phyloP scores from a whole-genome alignment of 1,139 yeast genomes.

The Hyphopichia pseudoburtonii region DNA sequence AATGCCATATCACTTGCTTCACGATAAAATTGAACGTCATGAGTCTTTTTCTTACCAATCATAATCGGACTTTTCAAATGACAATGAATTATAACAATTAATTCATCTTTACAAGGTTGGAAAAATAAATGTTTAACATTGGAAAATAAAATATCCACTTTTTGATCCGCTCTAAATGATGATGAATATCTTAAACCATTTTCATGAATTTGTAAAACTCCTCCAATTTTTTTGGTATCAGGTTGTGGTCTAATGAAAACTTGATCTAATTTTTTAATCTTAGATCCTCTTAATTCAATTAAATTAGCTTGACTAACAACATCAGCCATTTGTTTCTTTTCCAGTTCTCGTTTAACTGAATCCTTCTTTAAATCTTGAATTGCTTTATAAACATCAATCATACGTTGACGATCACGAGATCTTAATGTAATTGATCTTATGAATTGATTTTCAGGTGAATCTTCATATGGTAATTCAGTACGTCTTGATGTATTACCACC shows the following conservation, averaged over 20 bases:
- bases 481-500: conserved; percentile 69
- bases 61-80: conserved; percentile 90
- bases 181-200: conserved; percentile 95
- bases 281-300: conserved; percentile 71
- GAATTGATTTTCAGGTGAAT: conserved; percentile 80
- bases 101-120: conserved; percentile 95
- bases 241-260: conserved; percentile 95
- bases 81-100: conserved; percentile 88
- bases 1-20: conserved; percentile 96
- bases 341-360: conserved; percentile 86
- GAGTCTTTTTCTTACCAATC: conserved; percentile 94
- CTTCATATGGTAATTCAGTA: conserved; percentile 88
- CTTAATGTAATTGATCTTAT: conserved; percentile 85
- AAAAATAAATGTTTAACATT: conserved; percentile 91
- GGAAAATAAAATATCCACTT: conserved; percentile 82
- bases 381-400: conserved; percentile 86
- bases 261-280: conserved; percentile 84
- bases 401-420: conserved; percentile 87
- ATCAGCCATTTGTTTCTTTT: conserved; percentile 89
- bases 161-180: conserved; percentile 76
- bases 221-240: conserved; percentile 92
- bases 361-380: conserved; percentile 92
- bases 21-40: conserved; percentile 92
- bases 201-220: conserved; percentile 87
- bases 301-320: conserved; percentile 91